Percentiles rank a stretch among this genome's conserved stretches.
phyloP scores from a whole-genome alignment of 2,329 filamentous ascomycete species.

The Trichoderma guizhouense region DNA sequence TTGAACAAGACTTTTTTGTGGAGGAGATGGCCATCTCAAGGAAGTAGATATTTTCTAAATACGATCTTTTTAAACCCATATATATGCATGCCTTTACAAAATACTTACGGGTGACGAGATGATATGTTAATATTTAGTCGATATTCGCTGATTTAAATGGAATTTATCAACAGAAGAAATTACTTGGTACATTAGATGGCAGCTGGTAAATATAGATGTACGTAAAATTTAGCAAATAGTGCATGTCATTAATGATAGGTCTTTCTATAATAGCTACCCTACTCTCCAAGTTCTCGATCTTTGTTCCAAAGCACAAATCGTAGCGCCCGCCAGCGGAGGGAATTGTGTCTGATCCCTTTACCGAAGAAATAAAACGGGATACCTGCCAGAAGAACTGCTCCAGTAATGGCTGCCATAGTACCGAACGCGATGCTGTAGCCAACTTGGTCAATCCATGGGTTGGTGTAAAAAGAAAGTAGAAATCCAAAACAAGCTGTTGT shows the following conservation, averaged over 20 bases:
- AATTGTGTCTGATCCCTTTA: background rate
- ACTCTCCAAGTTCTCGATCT: background rate
- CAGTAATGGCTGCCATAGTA: background rate
- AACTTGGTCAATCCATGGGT: background rate
- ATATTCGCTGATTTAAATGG: background rate
- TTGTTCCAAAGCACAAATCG: background rate
- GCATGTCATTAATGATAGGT: no score
- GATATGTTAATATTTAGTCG: background rate
- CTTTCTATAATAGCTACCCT: background rate
- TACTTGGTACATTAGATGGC: background rate
- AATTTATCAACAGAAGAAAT: background rate
- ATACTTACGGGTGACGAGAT: background rate
- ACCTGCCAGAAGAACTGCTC: background rate
- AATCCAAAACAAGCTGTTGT: background rate
- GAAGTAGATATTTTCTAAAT: background rate
- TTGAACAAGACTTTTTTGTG: background rate
- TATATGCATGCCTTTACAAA: background rate
- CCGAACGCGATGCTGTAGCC: background rate
- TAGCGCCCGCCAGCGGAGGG: background rate
- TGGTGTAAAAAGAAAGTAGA: background rate
- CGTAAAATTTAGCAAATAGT: no score
- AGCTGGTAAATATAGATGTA: no score
- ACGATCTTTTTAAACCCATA: background rate
- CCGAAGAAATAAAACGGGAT: background rate
- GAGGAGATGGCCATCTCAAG: background rate